Evolutionary conservation across 192 early-diverging fungal genomes (phyloP).

Genomic region (Umbelopsis sp.): DNA sequence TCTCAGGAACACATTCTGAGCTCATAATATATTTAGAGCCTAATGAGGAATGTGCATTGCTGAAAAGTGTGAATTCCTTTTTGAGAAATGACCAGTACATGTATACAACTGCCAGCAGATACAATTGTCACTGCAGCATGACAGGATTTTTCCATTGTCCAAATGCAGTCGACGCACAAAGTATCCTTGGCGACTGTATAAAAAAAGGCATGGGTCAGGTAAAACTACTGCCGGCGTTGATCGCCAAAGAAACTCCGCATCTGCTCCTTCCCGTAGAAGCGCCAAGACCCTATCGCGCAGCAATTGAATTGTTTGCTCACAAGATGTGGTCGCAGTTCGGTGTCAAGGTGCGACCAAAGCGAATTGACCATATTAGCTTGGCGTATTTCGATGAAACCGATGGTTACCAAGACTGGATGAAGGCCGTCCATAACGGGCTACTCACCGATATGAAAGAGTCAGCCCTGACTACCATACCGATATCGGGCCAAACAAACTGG

Average conservation of each 20-base stretch:
- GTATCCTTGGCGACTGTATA: neutral
- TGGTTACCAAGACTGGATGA: neutral
- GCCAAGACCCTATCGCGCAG: constrained; percentile 11
- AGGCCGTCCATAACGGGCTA: neutral
- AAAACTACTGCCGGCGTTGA: neutral
- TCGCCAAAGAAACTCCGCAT: constrained; percentile 21
- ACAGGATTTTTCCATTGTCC: constrained; percentile 1
- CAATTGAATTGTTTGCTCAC: constrained; percentile 15
- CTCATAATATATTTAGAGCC: constrained; percentile 13
- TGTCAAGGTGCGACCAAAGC: constrained; percentile 8
- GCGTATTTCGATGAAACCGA: neutral
- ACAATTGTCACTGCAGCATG: constrained; percentile 14
- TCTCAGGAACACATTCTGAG: constrained; percentile 3
- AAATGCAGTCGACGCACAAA: neutral
- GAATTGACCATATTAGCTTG: constrained; percentile 10
- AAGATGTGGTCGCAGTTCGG: constrained; percentile 1
- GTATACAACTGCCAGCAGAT: neutral
- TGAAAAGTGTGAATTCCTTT: neutral
- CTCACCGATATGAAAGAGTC: neutral
- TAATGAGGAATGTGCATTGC: neutral
- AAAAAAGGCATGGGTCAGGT: neutral
- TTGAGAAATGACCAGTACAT: neutral
- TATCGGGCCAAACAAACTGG: neutral
- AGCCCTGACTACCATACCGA: neutral
- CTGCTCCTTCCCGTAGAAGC: constrained; percentile 3